Evolutionary conservation across 2,329 filamentous ascomycete species (phyloP), one percentile per base, ranked within the genome.

Genomic region (Hypoxylon sp.): DNA sequence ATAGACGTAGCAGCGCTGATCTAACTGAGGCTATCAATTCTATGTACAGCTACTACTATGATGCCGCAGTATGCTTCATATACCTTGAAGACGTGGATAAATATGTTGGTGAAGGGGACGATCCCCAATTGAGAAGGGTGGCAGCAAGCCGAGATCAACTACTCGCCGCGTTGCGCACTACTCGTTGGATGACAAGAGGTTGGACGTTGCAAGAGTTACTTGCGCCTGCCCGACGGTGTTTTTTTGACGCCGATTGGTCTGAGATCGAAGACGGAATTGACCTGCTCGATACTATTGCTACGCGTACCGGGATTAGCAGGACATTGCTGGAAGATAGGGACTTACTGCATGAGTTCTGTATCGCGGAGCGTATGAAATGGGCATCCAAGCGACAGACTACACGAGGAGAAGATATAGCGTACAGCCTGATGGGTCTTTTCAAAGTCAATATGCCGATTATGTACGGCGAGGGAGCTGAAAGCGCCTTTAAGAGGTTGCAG

Each of bases 1-100:
- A 73, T 46, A 71, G 67, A 14, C 58, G 52, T 3, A 56, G 28
- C 14, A 69, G 61, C 34, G 53, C 60, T n/a, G 71, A 73, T 1
- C 23, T 71, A 23, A 34, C 61, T 9, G 68, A 69, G 41, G 60
- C 59, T 0, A 63, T 69, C 21, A 58, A 65, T 45, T 68, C 65
- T 2, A 66, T 59, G 50, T 61, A 58, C 3, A 59, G 11, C 2
- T 72, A 65, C 34, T 73, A 73, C 10, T 38, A 28, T n/a, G 28
- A 67, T 19, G 56, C 69, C 9, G 30, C 49, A 9, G n/a, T 45
- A 1, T 73, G 69, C 21, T 66, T 64, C 25, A 65, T 68, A 46
- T 68, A 72, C 30, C 53, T 70, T 3, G 51, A 55, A 56, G 69
- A 73, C 7, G 68, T 69, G 5, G 17, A 17, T 21, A 52, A 6